Base-by-base conservation (phyloP, 148 eudicot species). In the Fagopyrum esculentum region DNA sequence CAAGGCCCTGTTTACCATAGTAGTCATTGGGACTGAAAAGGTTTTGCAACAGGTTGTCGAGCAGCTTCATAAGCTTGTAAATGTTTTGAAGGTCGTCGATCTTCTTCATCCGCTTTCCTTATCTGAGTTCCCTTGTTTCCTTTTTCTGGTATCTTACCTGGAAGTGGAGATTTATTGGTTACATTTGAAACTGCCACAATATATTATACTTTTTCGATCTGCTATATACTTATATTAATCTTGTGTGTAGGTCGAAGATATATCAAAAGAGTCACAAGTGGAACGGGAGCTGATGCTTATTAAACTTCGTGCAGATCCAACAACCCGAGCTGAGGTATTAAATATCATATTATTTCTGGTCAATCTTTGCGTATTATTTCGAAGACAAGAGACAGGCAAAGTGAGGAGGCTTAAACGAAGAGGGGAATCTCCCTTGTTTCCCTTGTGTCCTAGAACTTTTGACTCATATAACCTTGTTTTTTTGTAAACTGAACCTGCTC, bases 251-350 rank as follows among this genome's bases (percentile, higher is more conserved):
- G 97, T 93, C 43, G 98, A 91, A 83, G 98, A 93, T 83, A 77
- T 93, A 68, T 93, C 98, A 4, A 86, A 70, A 74, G 92, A 89
- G 78, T 86, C 98, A 29, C 98, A 91, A 69, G 98, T 93, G 72
- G 98, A 91, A 83, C 88, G 98, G 76, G 98, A 93, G 82, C 77
- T 93, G 71, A 88, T 93, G 93, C 97, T 93, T 75, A 80, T 93
- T 61, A 93, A 93, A 81, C 93, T 93, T 76, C 72, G 82, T 74
- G 86, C 90, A 73, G 88, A 87, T 83, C 83, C 83, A 75, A 81
- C 75, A 69, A 86, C 83, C 52, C 83, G 77, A 74, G 86, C 92
- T 35, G 97, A 93, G 89, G 98, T 93, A 80, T 12, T 17, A 4
- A 15, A 45, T 73, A 9, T 60, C 35, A 9, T 5, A 13, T n/a